Base-by-base conservation (phyloP, 305 asterid species). In the Nicotiana rustica region DNA sequence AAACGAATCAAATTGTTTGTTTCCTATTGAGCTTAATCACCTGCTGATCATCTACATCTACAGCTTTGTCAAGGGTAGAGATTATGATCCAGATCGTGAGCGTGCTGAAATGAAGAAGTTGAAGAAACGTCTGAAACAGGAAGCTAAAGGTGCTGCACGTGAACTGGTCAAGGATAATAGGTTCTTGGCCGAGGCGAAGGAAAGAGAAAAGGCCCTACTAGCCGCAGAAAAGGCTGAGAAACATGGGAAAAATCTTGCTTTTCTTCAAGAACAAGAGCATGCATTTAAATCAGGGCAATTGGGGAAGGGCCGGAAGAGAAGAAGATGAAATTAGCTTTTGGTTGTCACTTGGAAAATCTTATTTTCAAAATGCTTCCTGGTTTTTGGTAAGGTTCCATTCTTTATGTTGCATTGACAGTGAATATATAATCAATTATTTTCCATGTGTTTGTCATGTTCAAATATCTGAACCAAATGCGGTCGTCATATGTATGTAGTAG, bases 241-340 rank as follows among this genome's bases (percentile, higher is more conserved):
- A 87, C 86, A 85, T 75, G 97, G 98, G 79, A 92, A 89, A 86
- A 35, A 60, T 36, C 88, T 88, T 81, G 97, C 98, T 82, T 93
- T 96, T 82, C 98, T 96, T 62, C 98, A 96, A 90, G 99, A 96
- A 82, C 99, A 96, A 73, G 98, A 96, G 84, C 97, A 92, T 82
- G 97, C 97, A 0, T 95, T 89, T 65, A 96, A 95, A 82, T 96
- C 98, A 35, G 98, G 98, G 41, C 99, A 95, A 82, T 75, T 96
- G 87, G 99, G 99, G 13, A 91, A 90, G 82, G 90, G 91, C 85
- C 87, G 81, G 78, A 96, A 91, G 86, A 93, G 96, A 85, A 89
- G 95, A 81, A 90, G 93, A 88, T 92, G 92, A 95, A 70, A 47
- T 64, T 62, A 68, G 80, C 84, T 86, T 70, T 75, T 31, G 18